Percentiles rank a stretch among this genome's conserved stretches.
Conservation (phyloP, 768 basidiomycete species). For the Tephrocybe sp. region DNA sequence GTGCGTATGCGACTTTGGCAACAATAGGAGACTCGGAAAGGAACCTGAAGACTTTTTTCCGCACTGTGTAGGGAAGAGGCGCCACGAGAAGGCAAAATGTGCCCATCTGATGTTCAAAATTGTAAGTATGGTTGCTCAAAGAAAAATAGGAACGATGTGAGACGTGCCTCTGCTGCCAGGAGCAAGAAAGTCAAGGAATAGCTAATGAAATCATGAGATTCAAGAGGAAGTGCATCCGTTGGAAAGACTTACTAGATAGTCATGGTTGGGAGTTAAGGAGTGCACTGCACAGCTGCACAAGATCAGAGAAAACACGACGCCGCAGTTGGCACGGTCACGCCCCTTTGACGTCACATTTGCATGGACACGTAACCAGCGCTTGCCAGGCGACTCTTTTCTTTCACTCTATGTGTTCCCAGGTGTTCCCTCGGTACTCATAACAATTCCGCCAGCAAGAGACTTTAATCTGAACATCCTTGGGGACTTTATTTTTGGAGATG, state of each 20-base stretch:
- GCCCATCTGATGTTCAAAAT: conserved; percentile 50
- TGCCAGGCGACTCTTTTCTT: not conserved
- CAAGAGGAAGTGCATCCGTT: not conserved
- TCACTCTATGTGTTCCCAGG: no score
- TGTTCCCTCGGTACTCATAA: no score
- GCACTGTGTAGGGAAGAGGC: conserved; percentile 78
- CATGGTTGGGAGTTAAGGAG: conserved; percentile 28
- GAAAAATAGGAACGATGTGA: not conserved
- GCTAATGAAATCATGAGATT: conserved; percentile 36
- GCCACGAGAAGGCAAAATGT: conserved; percentile 85
- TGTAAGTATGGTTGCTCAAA: not conserved
- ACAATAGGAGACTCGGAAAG: conserved; percentile 67
- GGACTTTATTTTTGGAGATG: no score
- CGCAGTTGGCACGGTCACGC: conserved; percentile 9
- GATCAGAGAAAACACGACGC: not conserved
- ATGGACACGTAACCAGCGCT: not conserved
- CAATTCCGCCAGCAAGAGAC: no score
- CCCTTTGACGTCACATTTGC: conserved; percentile 9
- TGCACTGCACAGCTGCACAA: not conserved
- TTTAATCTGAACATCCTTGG: no score
- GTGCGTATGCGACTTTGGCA: conserved; percentile 85
- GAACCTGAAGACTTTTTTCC: conserved; percentile 72
- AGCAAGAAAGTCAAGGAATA: conserved; percentile 82
- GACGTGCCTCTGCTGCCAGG: conserved; percentile 66
- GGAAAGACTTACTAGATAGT: conserved; percentile 42